phyloP scores from a whole-genome alignment of 2,329 filamentous ascomycete species.

The Lecanicillium sp. region DNA sequence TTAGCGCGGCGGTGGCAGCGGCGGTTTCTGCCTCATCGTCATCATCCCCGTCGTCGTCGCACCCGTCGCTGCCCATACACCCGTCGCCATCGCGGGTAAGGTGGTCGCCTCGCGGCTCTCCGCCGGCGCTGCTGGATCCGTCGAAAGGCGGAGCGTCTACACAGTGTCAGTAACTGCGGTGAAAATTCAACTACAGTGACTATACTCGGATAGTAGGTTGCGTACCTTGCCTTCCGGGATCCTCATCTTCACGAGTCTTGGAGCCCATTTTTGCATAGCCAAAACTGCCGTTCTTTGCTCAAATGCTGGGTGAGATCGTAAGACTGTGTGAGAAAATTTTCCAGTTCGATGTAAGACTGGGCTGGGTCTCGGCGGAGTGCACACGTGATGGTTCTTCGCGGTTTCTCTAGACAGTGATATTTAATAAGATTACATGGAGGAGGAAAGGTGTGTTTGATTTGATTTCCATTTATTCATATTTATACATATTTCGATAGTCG shows the following conservation, averaged over 20 bases:
- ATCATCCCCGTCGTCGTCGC: slow-evolving; percentile 18
- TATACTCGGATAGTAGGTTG: background rate
- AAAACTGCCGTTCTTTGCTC: background rate
- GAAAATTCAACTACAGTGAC: background rate
- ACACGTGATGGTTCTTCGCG: background rate
- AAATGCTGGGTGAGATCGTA: background rate
- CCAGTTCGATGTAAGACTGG: background rate
- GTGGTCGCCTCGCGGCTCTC: slow-evolving; percentile 11
- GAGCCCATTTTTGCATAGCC: slow-evolving; percentile 14
- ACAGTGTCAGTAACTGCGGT: background rate
- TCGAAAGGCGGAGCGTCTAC: slow-evolving; percentile 10
- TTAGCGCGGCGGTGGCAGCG: slow-evolving; percentile 17
- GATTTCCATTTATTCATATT: too few relatives aligned
- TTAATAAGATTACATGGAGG: too few relatives aligned
- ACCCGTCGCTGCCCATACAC: slow-evolving; percentile 10
- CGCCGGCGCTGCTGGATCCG: slow-evolving; percentile 6
- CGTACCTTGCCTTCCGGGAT: slow-evolving; percentile 12
- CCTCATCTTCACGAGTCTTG: slow-evolving; percentile 13
- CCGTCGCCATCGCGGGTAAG: slow-evolving; percentile 12
- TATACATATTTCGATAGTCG: too few relatives aligned
- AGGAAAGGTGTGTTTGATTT: too few relatives aligned
- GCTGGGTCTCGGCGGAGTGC: background rate
- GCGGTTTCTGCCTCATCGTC: slow-evolving; percentile 18
- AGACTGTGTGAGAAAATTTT: slow-evolving; percentile 2
- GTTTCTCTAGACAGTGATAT: background rate